phyloP scores from a whole-genome alignment of 768 basidiomycete species.

The Coprinopsis cinerea region DNA sequence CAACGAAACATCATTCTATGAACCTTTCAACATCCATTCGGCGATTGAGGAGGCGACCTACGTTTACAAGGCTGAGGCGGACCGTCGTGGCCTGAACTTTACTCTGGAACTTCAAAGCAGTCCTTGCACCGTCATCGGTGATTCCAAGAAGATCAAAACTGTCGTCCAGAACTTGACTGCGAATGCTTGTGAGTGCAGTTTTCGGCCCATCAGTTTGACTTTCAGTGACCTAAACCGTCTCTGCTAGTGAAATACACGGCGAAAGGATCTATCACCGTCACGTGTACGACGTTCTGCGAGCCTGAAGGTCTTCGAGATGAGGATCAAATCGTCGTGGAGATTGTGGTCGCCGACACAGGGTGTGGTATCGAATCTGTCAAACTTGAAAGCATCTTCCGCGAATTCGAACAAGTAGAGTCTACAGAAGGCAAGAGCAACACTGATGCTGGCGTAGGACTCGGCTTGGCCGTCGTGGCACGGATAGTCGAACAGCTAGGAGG shows the following conservation, averaged over 20 bases:
- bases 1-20: conserved; percentile 67
- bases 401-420: conserved; percentile 72
- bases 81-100: conserved; percentile 55
- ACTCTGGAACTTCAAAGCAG: conserved; percentile 45
- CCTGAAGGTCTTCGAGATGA: conserved; percentile 41
- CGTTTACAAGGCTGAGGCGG: conserved; percentile 63
- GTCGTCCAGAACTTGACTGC: conserved; percentile 75
- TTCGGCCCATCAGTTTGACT: background rate
- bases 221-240: background rate
- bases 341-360: conserved; percentile 67
- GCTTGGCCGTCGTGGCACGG: conserved; percentile 74
- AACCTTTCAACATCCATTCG: conserved; percentile 63
- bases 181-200: conserved; percentile 50
- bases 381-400: conserved; percentile 71
- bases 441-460: conserved; percentile 53
- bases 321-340: conserved; percentile 55
- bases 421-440: conserved; percentile 30
- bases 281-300: conserved; percentile 46
- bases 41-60: conserved; percentile 57
- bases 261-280: conserved; percentile 53
- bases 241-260: conserved; percentile 67
- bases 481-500: conserved; percentile 77
- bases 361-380: conserved; percentile 62
- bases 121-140: conserved; percentile 62
- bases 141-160: conserved; percentile 66